Evolutionary conservation across 2,329 filamentous ascomycete species (phyloP).

Genomic region (Cadophora gregata): DNA sequence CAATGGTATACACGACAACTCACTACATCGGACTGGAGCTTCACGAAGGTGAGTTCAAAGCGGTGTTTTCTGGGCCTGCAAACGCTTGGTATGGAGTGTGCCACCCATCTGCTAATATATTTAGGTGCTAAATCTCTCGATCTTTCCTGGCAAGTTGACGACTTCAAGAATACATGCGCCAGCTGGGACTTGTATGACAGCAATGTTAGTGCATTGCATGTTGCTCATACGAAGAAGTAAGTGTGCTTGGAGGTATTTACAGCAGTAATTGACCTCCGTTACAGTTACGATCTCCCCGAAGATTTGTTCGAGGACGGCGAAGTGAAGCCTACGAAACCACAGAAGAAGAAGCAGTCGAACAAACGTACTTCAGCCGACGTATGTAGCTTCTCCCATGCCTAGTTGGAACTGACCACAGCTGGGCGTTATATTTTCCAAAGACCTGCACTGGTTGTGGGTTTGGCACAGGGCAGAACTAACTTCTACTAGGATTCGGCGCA

Average conservation of each 20-base stretch:
- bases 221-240: conserved; percentile 81
- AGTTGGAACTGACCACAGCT: conserved; percentile 24
- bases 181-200: conserved; percentile 77
- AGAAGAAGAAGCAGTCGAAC: conserved; percentile 40
- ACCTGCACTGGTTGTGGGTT: conserved; percentile 8
- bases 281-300: conserved; percentile 83
- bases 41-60: conserved; percentile 64
- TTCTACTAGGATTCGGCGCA: conserved; percentile 38
- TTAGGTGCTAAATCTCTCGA: conserved; percentile 74
- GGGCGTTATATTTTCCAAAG: conserved; percentile 19
- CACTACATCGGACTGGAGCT: conserved; percentile 93
- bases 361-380: conserved; percentile 43
- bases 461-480: conserved; percentile 33
- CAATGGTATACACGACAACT: conserved; percentile 80
- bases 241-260: conserved; percentile 42
- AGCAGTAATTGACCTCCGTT: conserved; percentile 34
- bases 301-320: conserved; percentile 89
- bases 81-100: conserved; percentile 14
- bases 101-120: conserved; percentile 45
- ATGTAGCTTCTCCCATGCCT: conserved; percentile 34
- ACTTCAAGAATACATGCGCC: conserved; percentile 85
- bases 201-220: conserved; percentile 77
- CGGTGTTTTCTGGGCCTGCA: background rate
- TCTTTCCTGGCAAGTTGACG: conserved; percentile 79
- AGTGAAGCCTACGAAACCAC: conserved; percentile 59